Evolutionary conservation across 2,329 filamentous ascomycete genomes (phyloP).

Genomic region (Colletotrichum zoysiae): DNA sequence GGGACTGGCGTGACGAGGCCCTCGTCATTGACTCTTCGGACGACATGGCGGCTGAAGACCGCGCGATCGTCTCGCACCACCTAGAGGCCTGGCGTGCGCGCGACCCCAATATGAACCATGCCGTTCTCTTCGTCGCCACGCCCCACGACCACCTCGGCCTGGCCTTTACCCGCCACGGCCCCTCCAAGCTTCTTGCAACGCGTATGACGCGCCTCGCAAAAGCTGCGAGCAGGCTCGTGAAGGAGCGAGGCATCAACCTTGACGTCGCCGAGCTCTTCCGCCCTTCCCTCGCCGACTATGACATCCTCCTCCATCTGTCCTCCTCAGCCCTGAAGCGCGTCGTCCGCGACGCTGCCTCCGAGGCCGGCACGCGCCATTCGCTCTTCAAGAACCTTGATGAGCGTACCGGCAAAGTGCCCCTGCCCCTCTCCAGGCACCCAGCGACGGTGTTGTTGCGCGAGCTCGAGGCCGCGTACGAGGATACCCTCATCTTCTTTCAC

Average conservation of each 20-base stretch:
- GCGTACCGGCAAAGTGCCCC: slow-evolving; percentile 59
- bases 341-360: slow-evolving; percentile 53
- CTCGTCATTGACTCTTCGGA: slow-evolving; percentile 82
- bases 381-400: slow-evolving; percentile 86
- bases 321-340: slow-evolving; percentile 62
- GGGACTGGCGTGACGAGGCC: slow-evolving; percentile 92
- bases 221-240: slow-evolving; percentile 75
- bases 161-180: slow-evolving; percentile 79
- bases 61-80: slow-evolving; percentile 74
- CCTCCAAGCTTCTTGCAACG: slow-evolving; percentile 84
- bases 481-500: slow-evolving; percentile 83
- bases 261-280: slow-evolving; percentile 75
- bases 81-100: slow-evolving; percentile 89
- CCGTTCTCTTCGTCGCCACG: slow-evolving; percentile 84
- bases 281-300: slow-evolving; percentile 81
- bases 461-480: slow-evolving; percentile 74
- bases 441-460: slow-evolving; percentile 74
- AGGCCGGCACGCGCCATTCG: slow-evolving; percentile 54
- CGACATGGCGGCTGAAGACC: slow-evolving; percentile 71
- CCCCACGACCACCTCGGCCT: slow-evolving; percentile 82
- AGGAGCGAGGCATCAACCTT: slow-evolving; percentile 64
- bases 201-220: slow-evolving; percentile 86
- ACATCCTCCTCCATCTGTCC: slow-evolving; percentile 83
- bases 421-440: slow-evolving; percentile 70
- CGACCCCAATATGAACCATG: slow-evolving; percentile 88